Conservation (phyloP, 371 early-diverging fungal genomes). For the Saksenaea oblongispora region DNA sequence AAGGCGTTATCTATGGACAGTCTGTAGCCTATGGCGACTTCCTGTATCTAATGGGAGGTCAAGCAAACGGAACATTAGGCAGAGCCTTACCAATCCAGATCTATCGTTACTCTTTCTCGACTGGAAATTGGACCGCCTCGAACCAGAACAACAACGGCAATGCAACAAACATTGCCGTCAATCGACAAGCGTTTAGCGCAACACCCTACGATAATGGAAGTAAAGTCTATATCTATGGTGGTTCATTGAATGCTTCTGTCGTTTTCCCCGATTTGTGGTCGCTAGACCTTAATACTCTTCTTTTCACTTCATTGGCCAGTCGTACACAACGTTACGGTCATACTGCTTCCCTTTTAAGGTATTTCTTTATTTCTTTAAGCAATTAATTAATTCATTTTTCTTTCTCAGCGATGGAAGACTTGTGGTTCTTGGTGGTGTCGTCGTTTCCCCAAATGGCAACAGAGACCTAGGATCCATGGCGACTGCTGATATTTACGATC, state of each 20-base stretch:
- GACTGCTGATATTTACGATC: conserved; percentile 30
- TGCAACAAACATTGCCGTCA: conserved; percentile 15
- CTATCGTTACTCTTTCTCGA: conserved; percentile 18
- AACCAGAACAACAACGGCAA: conserved; percentile 5
- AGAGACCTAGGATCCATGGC: conserved; percentile 19
- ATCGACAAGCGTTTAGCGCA: conserved; percentile 26
- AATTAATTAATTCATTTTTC: conserved; percentile 8
- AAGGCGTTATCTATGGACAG: conserved; percentile 14
- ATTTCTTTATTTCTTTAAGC: conserved; percentile 8
- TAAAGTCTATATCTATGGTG: conserved; percentile 36
- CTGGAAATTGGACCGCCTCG: conserved; percentile 16
- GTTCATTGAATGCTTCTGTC: conserved; percentile 10
- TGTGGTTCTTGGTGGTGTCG: conserved; percentile 45
- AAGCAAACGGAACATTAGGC: background rate
- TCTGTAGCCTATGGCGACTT: conserved; percentile 17
- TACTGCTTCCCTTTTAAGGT: conserved; percentile 40
- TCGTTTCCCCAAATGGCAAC: background rate
- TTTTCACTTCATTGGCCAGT: conserved; percentile 16
- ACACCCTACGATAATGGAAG: conserved; percentile 15
- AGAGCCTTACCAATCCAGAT: conserved; percentile 16
- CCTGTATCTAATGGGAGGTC: conserved; percentile 19
- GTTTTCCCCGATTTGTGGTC: conserved; percentile 28
- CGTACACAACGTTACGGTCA: conserved; percentile 33
- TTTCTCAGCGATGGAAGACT: conserved; percentile 35
- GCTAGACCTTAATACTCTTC: conserved; percentile 21